phyloP scores from a whole-genome alignment of 805 yeast species.

The Wickerhamiella kurtzmanii region DNA sequence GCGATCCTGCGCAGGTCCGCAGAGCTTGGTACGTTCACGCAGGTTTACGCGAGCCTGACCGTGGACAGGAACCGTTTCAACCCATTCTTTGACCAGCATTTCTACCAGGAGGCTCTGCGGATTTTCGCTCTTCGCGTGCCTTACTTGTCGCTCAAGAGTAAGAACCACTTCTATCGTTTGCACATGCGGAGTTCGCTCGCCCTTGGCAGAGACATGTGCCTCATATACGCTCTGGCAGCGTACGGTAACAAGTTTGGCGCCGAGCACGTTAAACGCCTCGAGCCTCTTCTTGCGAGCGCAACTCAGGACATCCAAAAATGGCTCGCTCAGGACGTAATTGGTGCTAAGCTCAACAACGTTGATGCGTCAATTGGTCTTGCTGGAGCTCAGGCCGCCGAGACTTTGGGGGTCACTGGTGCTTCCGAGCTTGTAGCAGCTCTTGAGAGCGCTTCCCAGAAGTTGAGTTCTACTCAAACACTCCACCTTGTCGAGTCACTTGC shows the following conservation, averaged over 20 bases:
- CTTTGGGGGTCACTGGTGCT: no score
- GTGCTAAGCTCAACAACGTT: background rate
- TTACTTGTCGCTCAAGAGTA: slow-evolving; percentile 6
- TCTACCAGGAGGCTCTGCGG: slow-evolving; percentile 15
- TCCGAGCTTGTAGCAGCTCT: background rate
- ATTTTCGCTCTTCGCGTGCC: slow-evolving; percentile 17
- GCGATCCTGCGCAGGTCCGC: slow-evolving; percentile 19
- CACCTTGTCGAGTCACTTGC: background rate
- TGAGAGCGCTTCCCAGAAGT: background rate
- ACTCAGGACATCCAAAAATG: background rate
- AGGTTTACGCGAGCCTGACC: slow-evolving; percentile 6
- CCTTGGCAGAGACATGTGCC: slow-evolving; percentile 10
- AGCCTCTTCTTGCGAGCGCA: background rate
- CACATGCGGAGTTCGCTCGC: slow-evolving; percentile 8
- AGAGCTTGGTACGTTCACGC: slow-evolving; percentile 14
- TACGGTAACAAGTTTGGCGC: slow-evolving; percentile 11
- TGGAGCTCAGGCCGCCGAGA: slow-evolving; percentile 4
- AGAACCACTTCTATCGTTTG: slow-evolving; percentile 7
- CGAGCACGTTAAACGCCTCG: slow-evolving; percentile 1
- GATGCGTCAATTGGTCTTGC: slow-evolving; percentile 7
- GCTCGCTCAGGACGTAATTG: background rate
- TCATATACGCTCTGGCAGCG: slow-evolving; percentile 12
- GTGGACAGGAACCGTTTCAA: slow-evolving; percentile 3
- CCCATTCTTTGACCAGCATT: slow-evolving; percentile 2
- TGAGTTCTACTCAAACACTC: background rate